These are phyloP conservation scores for Arthromyces matolae DNA, from an alignment of 768 basidiomycete genomes.

Conservation along the genomic window DNA sequence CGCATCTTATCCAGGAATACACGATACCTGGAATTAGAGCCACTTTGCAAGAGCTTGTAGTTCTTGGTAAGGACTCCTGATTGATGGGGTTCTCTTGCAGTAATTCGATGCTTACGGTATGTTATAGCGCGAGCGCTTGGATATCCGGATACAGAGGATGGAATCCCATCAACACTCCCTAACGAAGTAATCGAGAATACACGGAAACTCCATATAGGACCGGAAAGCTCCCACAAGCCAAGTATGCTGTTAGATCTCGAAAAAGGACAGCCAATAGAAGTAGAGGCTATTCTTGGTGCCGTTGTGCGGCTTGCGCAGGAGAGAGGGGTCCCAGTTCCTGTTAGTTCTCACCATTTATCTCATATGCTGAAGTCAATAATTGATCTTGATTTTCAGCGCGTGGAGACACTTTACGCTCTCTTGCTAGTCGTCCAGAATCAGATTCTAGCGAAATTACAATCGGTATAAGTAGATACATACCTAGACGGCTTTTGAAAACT, in stretches of 20 bases:
- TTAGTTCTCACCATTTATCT: constrained; percentile 26
- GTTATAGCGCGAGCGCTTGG: constrained; percentile 17
- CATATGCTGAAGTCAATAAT: neutral
- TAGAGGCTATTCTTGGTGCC: constrained; percentile 64
- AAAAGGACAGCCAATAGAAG: constrained; percentile 56
- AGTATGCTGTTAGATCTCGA: constrained; percentile 64
- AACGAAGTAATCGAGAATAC: constrained; percentile 37
- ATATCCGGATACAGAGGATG: constrained; percentile 29
- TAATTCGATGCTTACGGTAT: neutral
- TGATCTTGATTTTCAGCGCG: constrained; percentile 37
- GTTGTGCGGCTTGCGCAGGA: constrained; percentile 51
- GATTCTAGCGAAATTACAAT: constrained; percentile 37
- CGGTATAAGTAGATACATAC: neutral
- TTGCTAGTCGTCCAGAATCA: constrained; percentile 62
- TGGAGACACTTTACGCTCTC: constrained; percentile 58
- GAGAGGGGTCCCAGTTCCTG: constrained; percentile 44
- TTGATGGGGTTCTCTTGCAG: neutral
- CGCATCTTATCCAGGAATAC: constrained; percentile 35
- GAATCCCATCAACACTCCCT: constrained; percentile 42
- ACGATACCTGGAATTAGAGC: constrained; percentile 47
- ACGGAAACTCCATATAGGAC: constrained; percentile 32
- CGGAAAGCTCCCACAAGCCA: constrained; percentile 45
- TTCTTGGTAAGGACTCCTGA: constrained; percentile 36
- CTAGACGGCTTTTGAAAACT: too few species aligned
- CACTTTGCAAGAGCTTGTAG: constrained; percentile 42